Evolutionary conservation across 2,329 filamentous ascomycete genomes (phyloP).

Genomic region (Cytospora mali): DNA sequence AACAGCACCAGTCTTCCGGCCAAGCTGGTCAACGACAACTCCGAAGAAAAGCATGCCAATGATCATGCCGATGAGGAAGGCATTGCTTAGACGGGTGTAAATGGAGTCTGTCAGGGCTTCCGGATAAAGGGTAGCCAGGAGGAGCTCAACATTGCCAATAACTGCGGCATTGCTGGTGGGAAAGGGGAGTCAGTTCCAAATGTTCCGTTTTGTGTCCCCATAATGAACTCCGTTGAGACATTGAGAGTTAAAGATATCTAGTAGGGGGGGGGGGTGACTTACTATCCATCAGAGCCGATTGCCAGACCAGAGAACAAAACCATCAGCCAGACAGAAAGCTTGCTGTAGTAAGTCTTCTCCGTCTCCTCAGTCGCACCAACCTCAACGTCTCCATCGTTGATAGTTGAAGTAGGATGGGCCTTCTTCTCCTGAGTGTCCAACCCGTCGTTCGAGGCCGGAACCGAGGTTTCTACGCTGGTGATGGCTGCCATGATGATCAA

Average conservation of each 20-base stretch:
- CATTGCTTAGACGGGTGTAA: slow-evolving; percentile 56
- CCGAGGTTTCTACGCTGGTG: neutral
- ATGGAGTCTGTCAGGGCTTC: slow-evolving; percentile 46
- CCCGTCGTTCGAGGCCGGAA: slow-evolving; percentile 1
- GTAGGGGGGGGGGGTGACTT: slow-evolving; percentile 23
- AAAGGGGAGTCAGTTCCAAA: neutral
- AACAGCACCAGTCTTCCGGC: slow-evolving; percentile 27
- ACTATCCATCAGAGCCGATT: slow-evolving; percentile 50
- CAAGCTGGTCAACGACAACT: slow-evolving; percentile 43
- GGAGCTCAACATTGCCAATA: slow-evolving; percentile 48
- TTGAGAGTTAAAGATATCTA: neutral
- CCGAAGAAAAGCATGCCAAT: slow-evolving; percentile 59
- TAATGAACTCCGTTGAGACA: fast-evolving
- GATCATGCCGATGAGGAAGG: slow-evolving; percentile 57
- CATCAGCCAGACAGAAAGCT: slow-evolving; percentile 46
- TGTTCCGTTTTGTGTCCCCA: too few species aligned
- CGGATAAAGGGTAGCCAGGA: slow-evolving; percentile 46
- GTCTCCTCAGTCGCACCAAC: slow-evolving; percentile 11
- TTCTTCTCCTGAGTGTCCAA: slow-evolving; percentile 15
- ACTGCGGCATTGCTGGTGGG: slow-evolving; percentile 44
- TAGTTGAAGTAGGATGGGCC: neutral
- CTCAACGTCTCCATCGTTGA: slow-evolving; percentile 16
- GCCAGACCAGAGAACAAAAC: slow-evolving; percentile 49
- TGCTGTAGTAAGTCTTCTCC: slow-evolving; percentile 38
- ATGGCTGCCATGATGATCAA: neutral